Percentiles rank a stretch among this genome's conserved stretches.
phyloP scores from a whole-genome alignment of 108 stramenopile species.

The Fistulifera solaris region DNA sequence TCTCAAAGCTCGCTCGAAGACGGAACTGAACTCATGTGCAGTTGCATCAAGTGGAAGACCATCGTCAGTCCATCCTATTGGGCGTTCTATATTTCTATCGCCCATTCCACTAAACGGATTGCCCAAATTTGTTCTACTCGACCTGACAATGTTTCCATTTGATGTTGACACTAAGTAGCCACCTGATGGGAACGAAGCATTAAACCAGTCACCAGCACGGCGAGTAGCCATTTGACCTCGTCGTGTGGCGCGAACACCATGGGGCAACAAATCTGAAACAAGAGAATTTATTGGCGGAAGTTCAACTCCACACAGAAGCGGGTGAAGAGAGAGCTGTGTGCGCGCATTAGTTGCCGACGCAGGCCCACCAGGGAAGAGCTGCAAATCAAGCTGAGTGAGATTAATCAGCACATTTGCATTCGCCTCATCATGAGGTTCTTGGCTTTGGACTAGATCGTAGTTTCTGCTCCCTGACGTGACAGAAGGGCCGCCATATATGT shows the following conservation, averaged over 20 bases:
- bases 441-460: slow-evolving; percentile 27
- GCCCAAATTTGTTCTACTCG: slow-evolving; percentile 13
- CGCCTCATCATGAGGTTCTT: slow-evolving; percentile 14
- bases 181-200: slow-evolving; percentile 13
- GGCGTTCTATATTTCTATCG: slow-evolving; percentile 2
- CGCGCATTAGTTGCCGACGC: slow-evolving; percentile 52
- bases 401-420: slow-evolving; percentile 1
- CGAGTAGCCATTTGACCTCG: slow-evolving; percentile 20
- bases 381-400: slow-evolving; percentile 32
- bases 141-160: slow-evolving; percentile 46
- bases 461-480: slow-evolving; percentile 46
- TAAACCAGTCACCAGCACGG: slow-evolving; percentile 23
- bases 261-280: slow-evolving; percentile 33
- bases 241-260: slow-evolving; percentile 20
- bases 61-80: slow-evolving; percentile 72
- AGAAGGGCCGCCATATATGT: slow-evolving; percentile 58
- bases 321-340: slow-evolving; percentile 38
- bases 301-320: slow-evolving; percentile 44
- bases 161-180: slow-evolving; percentile 29
- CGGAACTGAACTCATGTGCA: slow-evolving; percentile 45
- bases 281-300: slow-evolving; percentile 67
- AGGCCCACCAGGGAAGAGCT: slow-evolving; percentile 73
- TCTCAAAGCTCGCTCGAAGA: slow-evolving; percentile 52
- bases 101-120: slow-evolving; percentile 4
- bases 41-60: slow-evolving; percentile 54